These are phyloP conservation scores for Rosellinia necatrix DNA, from an alignment of 2,329 filamentous ascomycete species.

Conservation along the genomic window DNA sequence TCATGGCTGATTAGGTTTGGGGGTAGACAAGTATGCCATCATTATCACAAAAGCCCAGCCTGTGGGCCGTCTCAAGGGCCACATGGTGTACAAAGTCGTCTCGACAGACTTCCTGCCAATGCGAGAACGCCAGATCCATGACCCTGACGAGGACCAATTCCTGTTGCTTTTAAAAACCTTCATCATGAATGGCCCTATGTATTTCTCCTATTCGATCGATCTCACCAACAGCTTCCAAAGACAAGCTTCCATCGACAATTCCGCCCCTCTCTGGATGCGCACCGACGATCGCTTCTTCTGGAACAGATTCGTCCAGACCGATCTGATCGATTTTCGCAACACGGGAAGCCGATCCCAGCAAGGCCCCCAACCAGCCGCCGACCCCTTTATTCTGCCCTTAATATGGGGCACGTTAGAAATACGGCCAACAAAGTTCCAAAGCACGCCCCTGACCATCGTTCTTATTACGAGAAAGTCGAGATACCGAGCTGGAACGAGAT, in stretches of 20 bases:
- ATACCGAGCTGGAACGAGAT: conserved; percentile 86
- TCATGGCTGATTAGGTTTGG: conserved; percentile 19
- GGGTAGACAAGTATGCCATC: conserved; percentile 87
- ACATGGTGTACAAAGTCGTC: conserved; percentile 93
- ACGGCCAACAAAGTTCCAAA: conserved; percentile 82
- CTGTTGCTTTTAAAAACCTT: conserved; percentile 79
- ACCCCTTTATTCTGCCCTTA: conserved; percentile 92
- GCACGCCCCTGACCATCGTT: conserved; percentile 79
- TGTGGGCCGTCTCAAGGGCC: conserved; percentile 88
- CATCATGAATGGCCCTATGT: conserved; percentile 85
- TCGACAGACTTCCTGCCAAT: conserved; percentile 92
- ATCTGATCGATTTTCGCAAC: conserved; percentile 86
- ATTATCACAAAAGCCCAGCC: conserved; percentile 93
- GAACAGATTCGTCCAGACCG: conserved; percentile 91
- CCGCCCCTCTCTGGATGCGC: conserved; percentile 82
- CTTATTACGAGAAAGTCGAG: conserved; percentile 89
- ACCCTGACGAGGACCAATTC: conserved; percentile 93
- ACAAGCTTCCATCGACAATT: conserved; percentile 76
- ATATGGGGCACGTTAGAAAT: conserved; percentile 98
- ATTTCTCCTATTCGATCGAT: conserved; percentile 97
- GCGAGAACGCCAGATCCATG: conserved; percentile 87
- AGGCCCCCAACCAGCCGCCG: conserved; percentile 74
- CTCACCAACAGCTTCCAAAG: conserved; percentile 97
- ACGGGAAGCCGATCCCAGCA: conserved; percentile 64
- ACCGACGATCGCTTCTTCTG: conserved; percentile 98